Conservation (phyloP, 139 green algal genomes). For the Monoraphidium neglectum region DNA sequence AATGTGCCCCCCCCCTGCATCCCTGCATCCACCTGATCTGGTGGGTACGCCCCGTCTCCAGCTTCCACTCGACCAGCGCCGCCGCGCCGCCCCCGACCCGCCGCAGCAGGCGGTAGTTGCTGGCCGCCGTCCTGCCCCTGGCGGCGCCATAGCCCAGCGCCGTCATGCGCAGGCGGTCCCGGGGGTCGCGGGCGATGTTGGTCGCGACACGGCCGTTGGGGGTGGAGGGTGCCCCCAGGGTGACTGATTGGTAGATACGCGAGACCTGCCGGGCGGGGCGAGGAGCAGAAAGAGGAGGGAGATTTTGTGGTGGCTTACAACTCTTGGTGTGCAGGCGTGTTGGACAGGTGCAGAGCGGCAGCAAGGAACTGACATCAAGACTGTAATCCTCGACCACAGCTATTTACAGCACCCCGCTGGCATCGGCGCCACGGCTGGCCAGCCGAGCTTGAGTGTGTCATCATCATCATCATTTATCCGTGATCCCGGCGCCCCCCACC, state of each 20-base stretch:
- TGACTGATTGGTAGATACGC: constrained; percentile 35
- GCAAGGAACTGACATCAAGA: constrained; percentile 14
- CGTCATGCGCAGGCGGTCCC: constrained; percentile 76
- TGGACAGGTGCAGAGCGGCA: no score
- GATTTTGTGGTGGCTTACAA: no score
- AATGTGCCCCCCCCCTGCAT: neutral
- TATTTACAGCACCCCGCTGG: neutral
- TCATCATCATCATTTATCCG: no score
- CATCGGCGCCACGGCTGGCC: neutral
- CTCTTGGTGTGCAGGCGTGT: no score
- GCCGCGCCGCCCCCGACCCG: constrained; percentile 69
- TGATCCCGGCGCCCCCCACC: no score
- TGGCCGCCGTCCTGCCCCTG: constrained; percentile 65
- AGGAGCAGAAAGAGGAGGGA: no score
- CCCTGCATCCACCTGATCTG: constrained; percentile 77
- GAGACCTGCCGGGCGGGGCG: no score
- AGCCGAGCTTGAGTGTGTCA: constrained; percentile 61
- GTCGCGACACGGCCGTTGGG: constrained; percentile 57
- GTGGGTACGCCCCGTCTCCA: constrained; percentile 96
- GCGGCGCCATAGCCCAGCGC: constrained; percentile 50
- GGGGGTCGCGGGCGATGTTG: constrained; percentile 64
- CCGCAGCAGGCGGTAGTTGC: constrained; percentile 77
- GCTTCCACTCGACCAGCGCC: constrained; percentile 86
- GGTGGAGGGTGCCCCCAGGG: neutral
- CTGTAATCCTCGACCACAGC: neutral